A percentile compares a stretch with the other conserved stretches of the same genome.
Evolutionary conservation across 73 alveolate genomes (phyloP).

Genomic region (Symbiodinium natans): DNA sequence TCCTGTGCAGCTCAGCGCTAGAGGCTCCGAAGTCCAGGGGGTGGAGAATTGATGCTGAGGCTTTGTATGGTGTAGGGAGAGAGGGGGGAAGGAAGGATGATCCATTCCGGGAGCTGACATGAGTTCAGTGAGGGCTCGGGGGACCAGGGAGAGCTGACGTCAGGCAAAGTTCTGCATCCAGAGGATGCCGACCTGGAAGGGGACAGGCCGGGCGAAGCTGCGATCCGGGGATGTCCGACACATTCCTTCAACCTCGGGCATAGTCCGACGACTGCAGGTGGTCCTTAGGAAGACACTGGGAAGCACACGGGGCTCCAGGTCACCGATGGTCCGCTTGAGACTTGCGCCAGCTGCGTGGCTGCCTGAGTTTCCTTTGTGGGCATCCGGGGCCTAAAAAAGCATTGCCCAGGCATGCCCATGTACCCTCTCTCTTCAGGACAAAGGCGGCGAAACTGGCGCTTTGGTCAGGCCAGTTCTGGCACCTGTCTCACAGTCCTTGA

Average conservation of each 20-base stretch:
- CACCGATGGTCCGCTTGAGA: slow-evolving; percentile 30
- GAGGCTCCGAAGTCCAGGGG: too few species aligned
- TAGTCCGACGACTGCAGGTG: not conserved
- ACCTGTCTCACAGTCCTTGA: not conserved
- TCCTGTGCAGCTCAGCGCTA: not conserved
- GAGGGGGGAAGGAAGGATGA: too few species aligned
- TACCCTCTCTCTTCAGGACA: not conserved
- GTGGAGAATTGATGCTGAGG: too few species aligned
- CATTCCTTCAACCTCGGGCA: not conserved
- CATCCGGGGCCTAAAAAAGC: not conserved
- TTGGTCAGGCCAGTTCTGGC: slow-evolving; percentile 35
- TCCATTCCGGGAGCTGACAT: too few species aligned
- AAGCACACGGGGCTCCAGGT: slow-evolving; percentile 10
- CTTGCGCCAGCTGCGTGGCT: slow-evolving; percentile 19
- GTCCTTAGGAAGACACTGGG: not conserved
- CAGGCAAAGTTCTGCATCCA: slow-evolving; percentile 84
- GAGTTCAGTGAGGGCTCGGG: too few species aligned
- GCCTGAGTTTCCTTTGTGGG: not conserved
- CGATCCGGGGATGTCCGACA: not conserved
- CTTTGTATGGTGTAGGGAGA: too few species aligned
- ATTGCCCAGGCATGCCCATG: not conserved
- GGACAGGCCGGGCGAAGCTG: not conserved
- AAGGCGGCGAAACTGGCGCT: slow-evolving; percentile 40
- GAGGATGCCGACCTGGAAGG: slow-evolving; percentile 62
- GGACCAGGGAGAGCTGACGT: too few species aligned